Evolutionary conservation across 164 flowering plant genomes (phyloP), one percentile per base, ranked within the genome.

Genomic region (Annona cherimola): DNA sequence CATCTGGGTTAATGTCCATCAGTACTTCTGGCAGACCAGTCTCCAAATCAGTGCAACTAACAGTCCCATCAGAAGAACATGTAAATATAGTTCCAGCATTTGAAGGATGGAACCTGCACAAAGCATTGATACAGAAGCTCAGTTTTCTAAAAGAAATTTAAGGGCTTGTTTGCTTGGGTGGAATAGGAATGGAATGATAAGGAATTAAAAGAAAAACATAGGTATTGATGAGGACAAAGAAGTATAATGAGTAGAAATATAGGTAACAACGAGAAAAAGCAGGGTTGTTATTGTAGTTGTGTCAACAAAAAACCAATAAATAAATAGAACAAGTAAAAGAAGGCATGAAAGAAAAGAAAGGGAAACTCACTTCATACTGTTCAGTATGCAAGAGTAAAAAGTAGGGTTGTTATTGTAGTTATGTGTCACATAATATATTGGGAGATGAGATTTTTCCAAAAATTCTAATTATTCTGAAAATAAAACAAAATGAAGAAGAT

Each of bases 61-160:
- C 66, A 9, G 97, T 94, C 74, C 99, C 99, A 88, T 94, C 99
- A 14, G 98, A 92, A 41, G 99, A 90, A 79, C 95, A 90, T 78
- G 86, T 81, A 83, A 86, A 94, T 43, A 94, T 57, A 19, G 82
- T 79, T 70, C 82, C 94, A 81, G 90, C 94, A 85, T 91, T 94
- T 71, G 78, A 61, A 61, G 94, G 90, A 44, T 75, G 86, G 70
- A 90, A 92, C 86, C 99, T 92, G 84, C 63, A 50, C 42, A 26
- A 40, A 41, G 16, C 50, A 70, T 3, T 50, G 62, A 55, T 26
- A 26, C 35, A 26, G 35, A 3, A 35, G 61, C 40, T 63, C 35
- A 7, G 5, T 20, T 45, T 60, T 46, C 45, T 61, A 19, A 2
- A 42, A 42, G 35, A 26, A 26, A 26, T 26, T 26, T 26, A 26